Evolutionary conservation across 371 early-diverging fungal genomes (phyloP).

Genomic region (Batkoa obscura): DNA sequence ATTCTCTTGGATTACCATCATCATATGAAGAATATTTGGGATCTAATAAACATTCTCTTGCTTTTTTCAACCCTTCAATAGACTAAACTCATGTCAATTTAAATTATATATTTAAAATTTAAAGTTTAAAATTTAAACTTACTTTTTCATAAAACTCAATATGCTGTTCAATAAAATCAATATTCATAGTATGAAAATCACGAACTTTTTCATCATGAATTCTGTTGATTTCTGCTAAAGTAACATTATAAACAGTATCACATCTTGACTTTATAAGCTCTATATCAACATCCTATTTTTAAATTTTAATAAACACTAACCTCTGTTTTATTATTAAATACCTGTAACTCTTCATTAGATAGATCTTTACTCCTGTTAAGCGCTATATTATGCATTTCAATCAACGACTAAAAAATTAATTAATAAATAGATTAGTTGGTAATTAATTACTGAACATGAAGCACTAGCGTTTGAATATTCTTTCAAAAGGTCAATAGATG

Average conservation of each 20-base stretch:
- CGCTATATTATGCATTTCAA: slow-evolving; percentile 20
- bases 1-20: slow-evolving; percentile 13
- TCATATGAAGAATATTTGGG: slow-evolving; percentile 14
- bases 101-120: background rate
- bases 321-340: slow-evolving; percentile 2
- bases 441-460: background rate
- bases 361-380: slow-evolving; percentile 17
- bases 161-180: slow-evolving; percentile 17
- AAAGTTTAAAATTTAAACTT: no score
- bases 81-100: slow-evolving; percentile 8
- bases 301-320: background rate
- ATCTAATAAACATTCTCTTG: slow-evolving; percentile 15
- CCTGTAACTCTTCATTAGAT: slow-evolving; percentile 13
- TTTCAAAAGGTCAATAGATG: background rate
- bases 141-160: slow-evolving; percentile 22
- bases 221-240: slow-evolving; percentile 20
- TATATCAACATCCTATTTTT: slow-evolving; percentile 16
- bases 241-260: slow-evolving; percentile 22
- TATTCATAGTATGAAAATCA: slow-evolving; percentile 17
- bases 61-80: slow-evolving; percentile 17
- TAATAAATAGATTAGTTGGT: background rate
- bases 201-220: slow-evolving; percentile 18
- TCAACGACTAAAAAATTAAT: slow-evolving; percentile 9
- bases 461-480: background rate
- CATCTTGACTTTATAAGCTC: slow-evolving; percentile 21